These are phyloP conservation scores for Scheffersomyces titani DNA, from an alignment of 1,139 yeast genomes.

Conservation along the genomic window DNA sequence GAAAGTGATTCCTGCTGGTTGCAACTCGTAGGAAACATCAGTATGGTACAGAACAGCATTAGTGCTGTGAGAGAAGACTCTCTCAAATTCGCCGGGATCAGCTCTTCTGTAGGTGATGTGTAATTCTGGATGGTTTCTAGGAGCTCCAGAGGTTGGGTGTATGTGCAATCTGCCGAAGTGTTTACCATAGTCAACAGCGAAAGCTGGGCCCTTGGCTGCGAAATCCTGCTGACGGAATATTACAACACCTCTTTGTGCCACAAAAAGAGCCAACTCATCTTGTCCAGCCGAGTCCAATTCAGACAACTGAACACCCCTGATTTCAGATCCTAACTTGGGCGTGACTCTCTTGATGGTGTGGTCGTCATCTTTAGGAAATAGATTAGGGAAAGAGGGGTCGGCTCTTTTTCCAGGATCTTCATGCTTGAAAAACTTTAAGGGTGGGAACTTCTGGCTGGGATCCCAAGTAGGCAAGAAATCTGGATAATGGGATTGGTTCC, in stretches of 20 bases:
- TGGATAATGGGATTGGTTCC: constrained; percentile 27
- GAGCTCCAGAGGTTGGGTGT: constrained; percentile 76
- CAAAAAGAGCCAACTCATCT: constrained; percentile 65
- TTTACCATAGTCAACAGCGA: constrained; percentile 32
- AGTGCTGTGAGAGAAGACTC: constrained; percentile 9
- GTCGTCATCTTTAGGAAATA: constrained; percentile 44
- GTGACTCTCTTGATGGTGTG: constrained; percentile 41
- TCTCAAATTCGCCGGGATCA: constrained; percentile 21
- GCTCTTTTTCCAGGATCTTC: constrained; percentile 59
- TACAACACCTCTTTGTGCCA: constrained; percentile 68
- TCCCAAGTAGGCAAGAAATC: constrained; percentile 56
- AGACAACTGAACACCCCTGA: constrained; percentile 60
- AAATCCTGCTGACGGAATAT: constrained; percentile 69
- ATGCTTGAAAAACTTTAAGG: constrained; percentile 50
- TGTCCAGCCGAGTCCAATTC: constrained; percentile 51
- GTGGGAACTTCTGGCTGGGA: constrained; percentile 40
- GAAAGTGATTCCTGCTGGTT: constrained; percentile 17
- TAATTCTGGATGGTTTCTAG: constrained; percentile 57
- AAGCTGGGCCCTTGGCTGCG: constrained; percentile 55
- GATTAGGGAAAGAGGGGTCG: constrained; percentile 52
- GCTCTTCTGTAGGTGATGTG: constrained; percentile 63
- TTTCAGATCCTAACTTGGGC: constrained; percentile 69
- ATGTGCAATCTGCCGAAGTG: constrained; percentile 55
- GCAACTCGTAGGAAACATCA: constrained; percentile 18
- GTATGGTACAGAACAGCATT: constrained; percentile 15